These are phyloP conservation scores for Penicillium brasilianum DNA, from an alignment of 2,329 filamentous ascomycete species.

Conservation along the genomic window DNA sequence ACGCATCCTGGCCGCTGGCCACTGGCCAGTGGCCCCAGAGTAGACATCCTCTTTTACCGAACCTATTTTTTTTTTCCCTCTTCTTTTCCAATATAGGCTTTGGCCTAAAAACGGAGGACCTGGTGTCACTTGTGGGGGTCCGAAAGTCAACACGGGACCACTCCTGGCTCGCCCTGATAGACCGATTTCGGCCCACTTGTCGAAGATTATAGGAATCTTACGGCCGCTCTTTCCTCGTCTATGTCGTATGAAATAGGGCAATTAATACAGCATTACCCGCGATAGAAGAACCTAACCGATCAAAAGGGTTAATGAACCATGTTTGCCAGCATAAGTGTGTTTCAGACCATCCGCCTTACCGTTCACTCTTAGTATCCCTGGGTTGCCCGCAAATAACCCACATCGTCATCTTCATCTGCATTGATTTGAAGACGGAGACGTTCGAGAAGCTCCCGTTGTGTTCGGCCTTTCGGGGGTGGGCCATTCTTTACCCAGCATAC, in stretches of 20 bases:
- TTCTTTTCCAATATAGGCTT: conserved; percentile 17
- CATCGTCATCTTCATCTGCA: conserved; percentile 10
- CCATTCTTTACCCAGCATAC: conserved; percentile 16
- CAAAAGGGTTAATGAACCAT: conserved; percentile 15
- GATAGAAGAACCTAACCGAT: conserved; percentile 10
- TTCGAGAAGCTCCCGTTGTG: conserved; percentile 26
- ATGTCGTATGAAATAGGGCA: conserved; percentile 20
- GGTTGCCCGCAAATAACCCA: conserved; percentile 2
- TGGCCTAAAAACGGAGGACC: conserved; percentile 20
- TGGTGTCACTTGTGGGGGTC: conserved; percentile 32
- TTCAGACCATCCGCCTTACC: conserved; percentile 17
- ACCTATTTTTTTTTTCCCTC: conserved; percentile 1
- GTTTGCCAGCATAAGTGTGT: conserved; percentile 15
- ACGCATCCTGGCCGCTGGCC: conserved; percentile 22
- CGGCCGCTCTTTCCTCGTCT: conserved; percentile 1
- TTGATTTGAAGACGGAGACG: conserved; percentile 17
- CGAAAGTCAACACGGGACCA: conserved; percentile 18
- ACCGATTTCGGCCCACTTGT: conserved; percentile 25
- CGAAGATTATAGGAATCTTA: conserved; percentile 29
- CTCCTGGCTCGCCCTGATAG: conserved; percentile 15
- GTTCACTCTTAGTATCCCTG: conserved; percentile 4
- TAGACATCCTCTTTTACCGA: conserved; percentile 17
- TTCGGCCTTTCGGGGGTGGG: conserved; percentile 15
- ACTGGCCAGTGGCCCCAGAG: conserved; percentile 26
- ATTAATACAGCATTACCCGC: conserved; percentile 17